A percentile compares a stretch with the other conserved stretches of the same genome.
phyloP scores from a whole-genome alignment of 192 early-diverging fungal genomes.

The Backusella parvicylindrica region DNA sequence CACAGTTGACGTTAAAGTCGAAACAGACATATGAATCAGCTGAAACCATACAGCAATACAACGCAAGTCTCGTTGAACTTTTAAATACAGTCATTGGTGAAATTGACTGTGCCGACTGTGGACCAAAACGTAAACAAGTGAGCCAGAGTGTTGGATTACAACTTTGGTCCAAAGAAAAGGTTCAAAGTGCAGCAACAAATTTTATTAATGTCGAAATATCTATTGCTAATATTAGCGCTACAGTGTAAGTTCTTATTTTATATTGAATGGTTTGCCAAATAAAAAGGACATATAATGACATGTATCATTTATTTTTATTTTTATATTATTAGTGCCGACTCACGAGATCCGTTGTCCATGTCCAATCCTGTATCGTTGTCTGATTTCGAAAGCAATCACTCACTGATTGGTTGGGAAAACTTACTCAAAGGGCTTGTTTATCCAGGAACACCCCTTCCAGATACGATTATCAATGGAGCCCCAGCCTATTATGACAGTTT shows the following conservation, averaged over 20 bases:
- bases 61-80: conserved; percentile 39
- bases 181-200: conserved; percentile 32
- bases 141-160: neutral
- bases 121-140: conserved; percentile 33
- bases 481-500: conserved; percentile 43
- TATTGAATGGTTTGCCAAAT: neutral
- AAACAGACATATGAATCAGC: conserved; percentile 60
- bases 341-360: conserved; percentile 41
- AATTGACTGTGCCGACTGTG: conserved; percentile 37
- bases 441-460: neutral
- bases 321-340: conserved; percentile 32
- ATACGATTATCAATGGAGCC: conserved; percentile 43
- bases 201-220: conserved; percentile 55
- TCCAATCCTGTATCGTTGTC: conserved; percentile 43
- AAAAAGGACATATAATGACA: neutral
- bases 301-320: neutral
- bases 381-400: conserved; percentile 31
- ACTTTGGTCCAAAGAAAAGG: neutral
- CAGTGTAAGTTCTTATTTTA: conserved; percentile 27
- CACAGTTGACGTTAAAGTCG: conserved; percentile 52
- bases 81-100: conserved; percentile 36
- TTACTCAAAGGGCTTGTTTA: conserved; percentile 27
- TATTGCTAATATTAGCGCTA: conserved; percentile 47
- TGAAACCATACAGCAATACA: conserved; percentile 41
- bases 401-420: conserved; percentile 40